Conservation (phyloP, 345 rosid species). For the Physaria fendleri region DNA sequence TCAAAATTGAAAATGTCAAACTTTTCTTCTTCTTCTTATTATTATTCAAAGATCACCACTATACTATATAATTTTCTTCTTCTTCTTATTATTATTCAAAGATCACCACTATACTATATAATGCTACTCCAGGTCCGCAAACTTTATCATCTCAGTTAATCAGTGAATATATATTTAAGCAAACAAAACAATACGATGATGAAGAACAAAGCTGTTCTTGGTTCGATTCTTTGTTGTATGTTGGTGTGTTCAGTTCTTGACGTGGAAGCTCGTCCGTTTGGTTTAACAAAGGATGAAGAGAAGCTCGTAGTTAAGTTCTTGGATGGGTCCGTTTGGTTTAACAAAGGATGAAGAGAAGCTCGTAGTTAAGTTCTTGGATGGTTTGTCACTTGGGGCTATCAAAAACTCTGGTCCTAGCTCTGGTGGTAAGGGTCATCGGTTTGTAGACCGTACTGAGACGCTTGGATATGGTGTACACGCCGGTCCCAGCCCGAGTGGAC, state of each 20-base stretch:
- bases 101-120: slow-evolving; percentile 17
- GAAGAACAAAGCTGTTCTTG: slow-evolving; percentile 26
- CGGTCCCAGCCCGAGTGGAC: slow-evolving; percentile 33
- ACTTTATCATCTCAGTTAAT: background rate
- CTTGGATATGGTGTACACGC: slow-evolving; percentile 33
- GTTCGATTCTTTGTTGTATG: slow-evolving; percentile 20
- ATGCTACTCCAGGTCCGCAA: slow-evolving; percentile 15
- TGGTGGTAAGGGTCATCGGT: slow-evolving; percentile 44
- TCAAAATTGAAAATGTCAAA: slow-evolving; percentile 2
- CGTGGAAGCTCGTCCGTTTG: slow-evolving; percentile 40
- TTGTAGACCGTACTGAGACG: slow-evolving; percentile 13
- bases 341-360: slow-evolving; percentile 16
- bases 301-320: slow-evolving; percentile 30
- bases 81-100: too few species aligned
- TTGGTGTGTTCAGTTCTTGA: slow-evolving; percentile 18
- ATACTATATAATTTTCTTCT: slow-evolving; percentile 23
- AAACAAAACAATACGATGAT: slow-evolving; percentile 9
- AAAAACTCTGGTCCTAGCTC: slow-evolving; percentile 44
- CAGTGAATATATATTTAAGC: background rate
- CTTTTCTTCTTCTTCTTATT: slow-evolving; percentile 17
- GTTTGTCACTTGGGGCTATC: slow-evolving; percentile 41
- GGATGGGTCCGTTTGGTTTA: too few species aligned
- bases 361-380: slow-evolving; percentile 35
- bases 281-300: slow-evolving; percentile 15
- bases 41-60: slow-evolving; percentile 8